Evolutionary conservation across 768 basidiomycete species (phyloP), one percentile per base, ranked within the genome.

Genomic region (Cystoderma amianthinum): DNA sequence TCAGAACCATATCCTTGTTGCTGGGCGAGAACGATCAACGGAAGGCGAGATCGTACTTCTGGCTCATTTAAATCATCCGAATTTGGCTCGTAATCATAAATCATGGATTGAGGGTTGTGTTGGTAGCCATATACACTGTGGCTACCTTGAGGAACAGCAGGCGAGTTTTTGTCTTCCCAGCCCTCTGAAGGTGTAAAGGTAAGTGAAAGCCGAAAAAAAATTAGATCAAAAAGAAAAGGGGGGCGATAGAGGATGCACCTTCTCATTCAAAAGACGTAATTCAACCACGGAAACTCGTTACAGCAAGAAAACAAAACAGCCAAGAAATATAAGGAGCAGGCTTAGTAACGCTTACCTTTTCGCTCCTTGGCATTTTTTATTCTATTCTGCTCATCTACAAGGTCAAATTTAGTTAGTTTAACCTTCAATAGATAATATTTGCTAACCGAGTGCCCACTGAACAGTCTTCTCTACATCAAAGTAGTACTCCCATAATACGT

Each of bases 401-500:
- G 16, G 17, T 32, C 17, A 39, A 36, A n/a, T 11, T 48, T 44
- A 42, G 49, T 43, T 19, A 32, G 24, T 48, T 39, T 49, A 43
- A 33, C 23, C 13, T 4, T 18, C 6, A 7, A 23, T 5, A 16
- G 24, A 16, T 22, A 16, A 17, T 36, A 17, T 15, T 5, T 35
- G 17, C 25, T n/a, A 46, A 92, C 91, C 83, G 25, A 85, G 49
- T 19, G 89, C 67, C 77, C 80, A 89, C 22, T 76, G 65, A 7
- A 95, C 62, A 13, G 86, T 79, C 58, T 81, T 73, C 23, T 90
- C 80, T 12, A 85, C 72, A 54, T 95, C 82, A 51, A 95, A 97
- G 59, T 86, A 87, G 52, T 67, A 78, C 52, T 98, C 80, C 85
- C 92, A 98, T 35, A 98, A 67, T 0, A 75, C 69, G 47, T 90